phyloP scores from a whole-genome alignment of 108 stramenopile genomes.

The Mediolabrus comicus region DNA sequence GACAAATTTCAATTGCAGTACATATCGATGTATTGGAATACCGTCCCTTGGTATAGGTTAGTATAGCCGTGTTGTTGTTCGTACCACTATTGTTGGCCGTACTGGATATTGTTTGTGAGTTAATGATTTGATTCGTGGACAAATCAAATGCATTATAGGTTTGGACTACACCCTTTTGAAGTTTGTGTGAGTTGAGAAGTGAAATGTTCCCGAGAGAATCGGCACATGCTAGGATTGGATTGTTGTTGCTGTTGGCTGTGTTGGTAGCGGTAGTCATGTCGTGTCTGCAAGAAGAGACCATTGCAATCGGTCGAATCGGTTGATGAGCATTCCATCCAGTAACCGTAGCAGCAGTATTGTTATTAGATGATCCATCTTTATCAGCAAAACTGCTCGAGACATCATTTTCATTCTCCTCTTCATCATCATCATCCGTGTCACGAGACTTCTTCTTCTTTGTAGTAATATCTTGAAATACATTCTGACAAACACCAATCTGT shows the following conservation, averaged over 20 bases:
- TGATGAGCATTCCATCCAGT: constrained; percentile 5
- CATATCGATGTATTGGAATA: constrained; percentile 53
- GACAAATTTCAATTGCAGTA: constrained; percentile 58
- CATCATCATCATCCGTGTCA: neutral
- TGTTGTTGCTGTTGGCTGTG: neutral
- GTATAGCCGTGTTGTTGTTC: constrained; percentile 2
- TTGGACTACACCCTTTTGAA: constrained; percentile 24
- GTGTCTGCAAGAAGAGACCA: constrained; percentile 8
- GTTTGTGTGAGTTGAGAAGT: constrained; percentile 4
- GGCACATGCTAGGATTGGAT: constrained; percentile 12
- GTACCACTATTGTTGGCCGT: constrained; percentile 5
- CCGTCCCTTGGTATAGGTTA: constrained; percentile 66
- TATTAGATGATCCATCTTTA: neutral
- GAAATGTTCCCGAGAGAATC: constrained; percentile 38
- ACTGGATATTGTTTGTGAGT: neutral
- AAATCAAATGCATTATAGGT: constrained; percentile 19
- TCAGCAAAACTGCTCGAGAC: neutral
- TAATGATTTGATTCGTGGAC: neutral
- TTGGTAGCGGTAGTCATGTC: neutral
- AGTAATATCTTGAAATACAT: neutral
- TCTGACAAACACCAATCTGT: neutral
- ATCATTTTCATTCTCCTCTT: neutral
- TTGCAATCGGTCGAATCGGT: constrained; percentile 32
- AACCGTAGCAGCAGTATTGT: neutral
- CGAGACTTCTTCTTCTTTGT: neutral